Conservation (phyloP, 164 flowering plant genomes). For the Stephania yunnanensis region DNA sequence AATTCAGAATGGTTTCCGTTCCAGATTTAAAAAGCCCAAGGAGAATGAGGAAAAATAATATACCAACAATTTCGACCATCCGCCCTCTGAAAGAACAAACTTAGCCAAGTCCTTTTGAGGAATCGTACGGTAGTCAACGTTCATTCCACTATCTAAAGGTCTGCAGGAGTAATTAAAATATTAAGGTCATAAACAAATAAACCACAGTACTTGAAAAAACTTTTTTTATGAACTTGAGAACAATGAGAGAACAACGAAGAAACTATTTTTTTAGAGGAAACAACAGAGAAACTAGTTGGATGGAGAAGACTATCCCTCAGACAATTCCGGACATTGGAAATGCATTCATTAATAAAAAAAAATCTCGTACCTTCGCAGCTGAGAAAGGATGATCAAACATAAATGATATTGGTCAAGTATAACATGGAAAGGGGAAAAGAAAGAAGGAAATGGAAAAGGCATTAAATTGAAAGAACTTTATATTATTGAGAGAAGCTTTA, state of each 20-base stretch:
- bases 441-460: background rate
- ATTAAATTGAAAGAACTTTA: too few species aligned
- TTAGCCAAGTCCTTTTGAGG: conserved; percentile 59
- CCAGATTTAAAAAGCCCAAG: background rate
- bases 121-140: conserved; percentile 61
- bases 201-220: background rate
- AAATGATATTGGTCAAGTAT: background rate
- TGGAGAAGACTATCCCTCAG: too few species aligned
- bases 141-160: conserved; percentile 20
- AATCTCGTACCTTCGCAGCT: background rate
- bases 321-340: too few species aligned
- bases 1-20: background rate
- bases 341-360: too few species aligned
- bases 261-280: background rate
- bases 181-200: background rate
- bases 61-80: conserved; percentile 86
- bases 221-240: background rate
- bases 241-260: background rate
- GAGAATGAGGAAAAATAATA: background rate
- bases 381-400: background rate
- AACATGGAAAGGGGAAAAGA: background rate
- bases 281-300: background rate
- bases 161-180: conserved; percentile 12
- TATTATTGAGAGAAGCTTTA: too few species aligned
- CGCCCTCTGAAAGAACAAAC: conserved; percentile 56